Base-by-base conservation (phyloP, 495 filamentous ascomycete genomes). In the Geopyxis carbonaria region DNA sequence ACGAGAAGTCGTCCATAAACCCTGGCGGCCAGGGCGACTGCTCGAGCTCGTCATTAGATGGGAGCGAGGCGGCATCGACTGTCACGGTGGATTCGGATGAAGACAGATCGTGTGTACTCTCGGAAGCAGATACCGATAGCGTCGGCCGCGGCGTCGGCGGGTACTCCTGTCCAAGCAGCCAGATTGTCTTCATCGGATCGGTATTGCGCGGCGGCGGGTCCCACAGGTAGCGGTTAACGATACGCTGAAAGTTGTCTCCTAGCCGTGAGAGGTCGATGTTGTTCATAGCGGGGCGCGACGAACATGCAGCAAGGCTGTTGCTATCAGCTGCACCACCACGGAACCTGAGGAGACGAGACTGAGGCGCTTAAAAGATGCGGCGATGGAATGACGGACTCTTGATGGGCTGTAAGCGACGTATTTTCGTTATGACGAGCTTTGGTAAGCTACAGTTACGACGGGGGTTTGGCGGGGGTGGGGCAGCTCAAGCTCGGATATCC, bases 1-100 rank as follows among this genome's bases (percentile, higher is more conserved):
- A 83, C 57, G 93, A 86, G 49, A 95, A 92, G 56, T 99, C 91
- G 35, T 81, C 76, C 38, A 95, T 60, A 50, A 95, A 99, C 3
- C 69, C 67, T 7, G 72, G 61, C 18, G 91, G 91, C 91, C 91
- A 99, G 31, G 74, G 72, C 16, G 70, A 69, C 43, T 73, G 69
- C 16, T 44, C 44, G 27, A 14, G 37, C 47, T 25, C 41, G 29
- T 19, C 15, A 33, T 5, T 28, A 44, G 39, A 46, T 46, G 37
- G 43, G 44, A 28, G 8, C 40, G 47, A 9, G 53, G 45, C 7
- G 34, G 40, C 20, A 6, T 36, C 42, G 39, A 34, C 61, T 59
- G 8, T 7, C 8, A 28, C 34, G n/a, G 35, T 42, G 1, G 30
- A 42, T 42, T 24, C 34, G 20, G 34, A 42, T 49, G 36, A n/a